A percentile compares a stretch with the other conserved stretches of the same genome.
Conservation (phyloP, 495 filamentous ascomycete species). For the Penicillium robsamsonii region DNA sequence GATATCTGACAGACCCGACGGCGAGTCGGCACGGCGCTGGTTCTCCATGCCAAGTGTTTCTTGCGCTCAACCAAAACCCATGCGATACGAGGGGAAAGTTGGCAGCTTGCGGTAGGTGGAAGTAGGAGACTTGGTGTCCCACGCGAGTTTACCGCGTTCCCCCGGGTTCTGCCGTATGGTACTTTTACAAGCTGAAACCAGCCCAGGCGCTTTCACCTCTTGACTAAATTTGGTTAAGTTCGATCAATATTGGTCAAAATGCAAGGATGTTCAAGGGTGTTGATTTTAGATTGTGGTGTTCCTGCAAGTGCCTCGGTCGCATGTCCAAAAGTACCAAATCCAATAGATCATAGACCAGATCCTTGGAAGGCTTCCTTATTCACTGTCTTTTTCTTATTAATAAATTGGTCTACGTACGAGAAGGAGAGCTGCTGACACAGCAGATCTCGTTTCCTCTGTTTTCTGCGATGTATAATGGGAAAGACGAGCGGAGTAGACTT, state of each 20-base stretch:
- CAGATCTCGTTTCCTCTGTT: neutral
- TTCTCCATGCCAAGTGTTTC: constrained; percentile 41
- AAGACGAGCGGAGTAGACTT: constrained; percentile 5
- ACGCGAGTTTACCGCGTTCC: constrained; percentile 43
- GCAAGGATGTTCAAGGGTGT: neutral
- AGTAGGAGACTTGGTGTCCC: constrained; percentile 31
- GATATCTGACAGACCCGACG: constrained; percentile 47
- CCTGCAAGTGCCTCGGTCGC: constrained; percentile 1
- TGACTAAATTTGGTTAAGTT: neutral
- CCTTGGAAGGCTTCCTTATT: neutral
- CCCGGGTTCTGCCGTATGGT: constrained; percentile 25
- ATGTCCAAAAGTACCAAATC: constrained; percentile 2
- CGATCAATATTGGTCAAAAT: neutral
- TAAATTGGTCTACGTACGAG: neutral
- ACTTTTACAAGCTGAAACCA: constrained; percentile 18
- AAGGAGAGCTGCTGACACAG: neutral
- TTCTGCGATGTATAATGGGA: neutral
- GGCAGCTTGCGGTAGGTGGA: constrained; percentile 20
- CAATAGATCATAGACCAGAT: neutral
- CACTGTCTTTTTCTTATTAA: neutral
- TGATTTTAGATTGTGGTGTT: neutral
- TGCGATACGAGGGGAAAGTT: constrained; percentile 23
- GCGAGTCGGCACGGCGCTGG: constrained; percentile 46
- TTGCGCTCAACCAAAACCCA: constrained; percentile 34
- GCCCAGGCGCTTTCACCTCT: constrained; percentile 5